phyloP scores from a whole-genome alignment of 2,329 filamentous ascomycete species.

The Calonectria hawksworthii region DNA sequence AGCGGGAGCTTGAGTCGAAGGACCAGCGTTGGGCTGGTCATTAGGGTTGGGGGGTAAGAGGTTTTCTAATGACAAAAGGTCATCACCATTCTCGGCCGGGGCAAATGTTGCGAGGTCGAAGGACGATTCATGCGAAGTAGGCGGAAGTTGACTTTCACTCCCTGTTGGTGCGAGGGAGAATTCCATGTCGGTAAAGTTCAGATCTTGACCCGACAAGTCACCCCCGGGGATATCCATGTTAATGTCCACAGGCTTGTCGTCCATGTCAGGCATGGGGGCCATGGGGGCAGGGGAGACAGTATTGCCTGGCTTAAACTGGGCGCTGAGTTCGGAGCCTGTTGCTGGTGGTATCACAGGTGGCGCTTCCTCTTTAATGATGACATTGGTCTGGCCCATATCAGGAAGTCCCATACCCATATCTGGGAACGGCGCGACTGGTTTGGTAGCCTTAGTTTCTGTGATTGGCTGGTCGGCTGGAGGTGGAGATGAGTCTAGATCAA shows the following conservation, averaged over 20 bases:
- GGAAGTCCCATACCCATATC: constrained; percentile 67
- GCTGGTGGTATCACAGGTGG: constrained; percentile 27
- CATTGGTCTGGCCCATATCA: constrained; percentile 39
- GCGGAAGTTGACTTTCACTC: constrained; percentile 43
- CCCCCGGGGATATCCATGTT: constrained; percentile 38
- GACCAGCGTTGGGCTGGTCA: constrained; percentile 31
- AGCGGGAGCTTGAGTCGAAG: constrained; percentile 29
- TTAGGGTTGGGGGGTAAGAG: constrained; percentile 45
- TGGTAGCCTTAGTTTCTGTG: constrained; percentile 52
- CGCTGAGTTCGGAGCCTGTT: constrained; percentile 33
- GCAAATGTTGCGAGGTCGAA: constrained; percentile 64
- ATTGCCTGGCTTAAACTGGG: constrained; percentile 49
- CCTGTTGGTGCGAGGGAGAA: constrained; percentile 65
- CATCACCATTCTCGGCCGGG: constrained; percentile 48
- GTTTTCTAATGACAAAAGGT: constrained; percentile 48
- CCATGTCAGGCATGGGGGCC: constrained; percentile 47
- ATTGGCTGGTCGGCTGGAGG: constrained; percentile 48
- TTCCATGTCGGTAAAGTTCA: constrained; percentile 70
- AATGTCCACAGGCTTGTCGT: constrained; percentile 41
- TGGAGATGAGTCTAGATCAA: constrained; percentile 55
- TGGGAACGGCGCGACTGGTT: constrained; percentile 67
- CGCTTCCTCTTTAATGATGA: constrained; percentile 41
- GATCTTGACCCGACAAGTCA: constrained; percentile 50
- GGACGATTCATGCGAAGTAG: constrained; percentile 52
- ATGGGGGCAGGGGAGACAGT: constrained; percentile 41